A percentile compares a stretch with the other conserved stretches of the same genome.
Conservation (phyloP, 1,284 basidiomycete genomes). For the Microbotryomycetes sp. region DNA sequence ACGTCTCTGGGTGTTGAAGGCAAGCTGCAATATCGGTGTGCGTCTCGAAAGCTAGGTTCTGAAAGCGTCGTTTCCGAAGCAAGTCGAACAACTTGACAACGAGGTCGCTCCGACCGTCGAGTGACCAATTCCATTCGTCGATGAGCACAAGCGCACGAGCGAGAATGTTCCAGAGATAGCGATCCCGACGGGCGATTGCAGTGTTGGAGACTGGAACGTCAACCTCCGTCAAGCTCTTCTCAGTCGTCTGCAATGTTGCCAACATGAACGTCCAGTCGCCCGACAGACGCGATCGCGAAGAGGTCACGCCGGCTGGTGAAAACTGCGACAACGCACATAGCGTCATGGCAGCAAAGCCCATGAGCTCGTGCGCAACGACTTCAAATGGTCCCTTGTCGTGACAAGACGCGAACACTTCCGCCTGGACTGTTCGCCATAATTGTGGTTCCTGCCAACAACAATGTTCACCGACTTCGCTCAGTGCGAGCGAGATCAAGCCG, state of each 20-base stretch:
- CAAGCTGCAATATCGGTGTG: slow-evolving; percentile 69
- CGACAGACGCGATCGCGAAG: slow-evolving; percentile 49
- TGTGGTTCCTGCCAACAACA: slow-evolving; percentile 40
- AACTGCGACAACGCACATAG: slow-evolving; percentile 75
- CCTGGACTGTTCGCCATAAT: slow-evolving; percentile 45
- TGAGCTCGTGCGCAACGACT: slow-evolving; percentile 57
- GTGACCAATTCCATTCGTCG: slow-evolving; percentile 66
- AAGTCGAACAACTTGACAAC: slow-evolving; percentile 65
- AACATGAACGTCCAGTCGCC: slow-evolving; percentile 64
- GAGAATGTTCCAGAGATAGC: slow-evolving; percentile 66
- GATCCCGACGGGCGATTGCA: slow-evolving; percentile 58
- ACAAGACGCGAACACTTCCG: slow-evolving; percentile 39
- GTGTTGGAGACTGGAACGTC: slow-evolving; percentile 48
- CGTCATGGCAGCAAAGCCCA: slow-evolving; percentile 66
- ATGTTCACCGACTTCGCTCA: slow-evolving; percentile 19
- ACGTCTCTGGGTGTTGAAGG: slow-evolving; percentile 54
- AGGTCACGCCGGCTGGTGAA: slow-evolving; percentile 55
- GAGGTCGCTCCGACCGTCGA: slow-evolving; percentile 56
- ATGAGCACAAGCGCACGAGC: slow-evolving; percentile 66
- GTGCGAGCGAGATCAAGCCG: slow-evolving; percentile 56
- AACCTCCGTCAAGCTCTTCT: slow-evolving; percentile 51
- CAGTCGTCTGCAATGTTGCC: slow-evolving; percentile 50
- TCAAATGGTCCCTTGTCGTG: slow-evolving; percentile 36
- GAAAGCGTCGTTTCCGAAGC: slow-evolving; percentile 72
- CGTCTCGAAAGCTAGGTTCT: slow-evolving; percentile 66